Percentiles rank a stretch among this genome's conserved stretches.
These are phyloP conservation scores for Daedalea quercina DNA, from an alignment of 768 basidiomycete species.

Conservation along the genomic window DNA sequence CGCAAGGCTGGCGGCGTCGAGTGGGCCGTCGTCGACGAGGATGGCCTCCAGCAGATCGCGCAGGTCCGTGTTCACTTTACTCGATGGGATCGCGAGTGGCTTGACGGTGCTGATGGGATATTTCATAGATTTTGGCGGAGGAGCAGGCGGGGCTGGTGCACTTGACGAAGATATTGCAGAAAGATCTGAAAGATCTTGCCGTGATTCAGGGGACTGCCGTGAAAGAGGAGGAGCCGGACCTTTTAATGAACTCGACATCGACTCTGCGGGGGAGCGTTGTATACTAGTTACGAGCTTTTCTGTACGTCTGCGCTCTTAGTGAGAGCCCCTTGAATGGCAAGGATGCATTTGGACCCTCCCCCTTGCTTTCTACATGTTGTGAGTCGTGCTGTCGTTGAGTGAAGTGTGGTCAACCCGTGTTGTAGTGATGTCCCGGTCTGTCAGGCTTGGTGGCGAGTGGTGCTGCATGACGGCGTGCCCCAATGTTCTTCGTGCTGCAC, in stretches of 20 bases:
- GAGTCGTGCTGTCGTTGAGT: no score
- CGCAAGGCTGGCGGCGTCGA: slow-evolving; percentile 44
- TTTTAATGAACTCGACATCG: slow-evolving; percentile 11
- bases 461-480: no score
- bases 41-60: slow-evolving; percentile 69
- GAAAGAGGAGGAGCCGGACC: slow-evolving; percentile 27
- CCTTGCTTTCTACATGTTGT: no score
- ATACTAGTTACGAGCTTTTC: not conserved
- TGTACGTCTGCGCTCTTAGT: not conserved
- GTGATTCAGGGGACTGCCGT: slow-evolving; percentile 41
- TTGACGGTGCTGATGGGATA: slow-evolving; percentile 5
- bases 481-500: no score
- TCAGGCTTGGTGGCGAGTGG: no score
- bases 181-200: slow-evolving; percentile 55
- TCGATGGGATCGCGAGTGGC: not conserved
- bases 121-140: slow-evolving; percentile 57
- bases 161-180: slow-evolving; percentile 67
- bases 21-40: slow-evolving; percentile 86
- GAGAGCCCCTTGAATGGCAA: no score
- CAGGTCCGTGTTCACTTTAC: slow-evolving; percentile 42
- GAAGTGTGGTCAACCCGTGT: no score
- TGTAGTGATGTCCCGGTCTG: no score
- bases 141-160: slow-evolving; percentile 79
- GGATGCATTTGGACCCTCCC: no score
- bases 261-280: slow-evolving; percentile 14